Percentiles rank a stretch among this genome's conserved stretches.
phyloP scores from a whole-genome alignment of 2,329 filamentous ascomycete genomes.

The Paecilomyces niveus region DNA sequence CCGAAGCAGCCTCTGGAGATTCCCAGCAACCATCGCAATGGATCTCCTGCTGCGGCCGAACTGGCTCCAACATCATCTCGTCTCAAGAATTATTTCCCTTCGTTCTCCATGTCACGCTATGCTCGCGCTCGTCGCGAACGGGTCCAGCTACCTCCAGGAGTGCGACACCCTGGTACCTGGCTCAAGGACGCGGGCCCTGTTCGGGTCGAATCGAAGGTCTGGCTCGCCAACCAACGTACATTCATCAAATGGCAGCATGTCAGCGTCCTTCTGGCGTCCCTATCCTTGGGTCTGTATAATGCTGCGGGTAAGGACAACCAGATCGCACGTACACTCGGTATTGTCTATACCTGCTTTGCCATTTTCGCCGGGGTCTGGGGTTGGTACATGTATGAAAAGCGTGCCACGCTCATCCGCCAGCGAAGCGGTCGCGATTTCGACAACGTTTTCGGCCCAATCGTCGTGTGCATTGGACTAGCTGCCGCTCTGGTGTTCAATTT shows the following conservation, averaged over 20 bases:
- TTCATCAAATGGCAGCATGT: constrained; percentile 99
- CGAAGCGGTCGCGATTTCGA: constrained; percentile 91
- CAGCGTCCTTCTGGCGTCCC: constrained; percentile 72
- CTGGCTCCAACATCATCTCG: neutral
- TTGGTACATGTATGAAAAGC: constrained; percentile 69
- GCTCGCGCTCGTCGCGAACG: constrained; percentile 48
- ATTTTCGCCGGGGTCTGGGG: constrained; percentile 83
- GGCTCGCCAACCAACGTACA: constrained; percentile 96
- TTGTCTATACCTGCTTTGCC: constrained; percentile 75
- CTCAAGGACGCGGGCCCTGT: constrained; percentile 92
- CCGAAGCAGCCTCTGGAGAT: neutral
- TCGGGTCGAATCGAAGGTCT: constrained; percentile 94
- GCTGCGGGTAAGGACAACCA: constrained; percentile 68
- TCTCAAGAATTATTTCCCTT: constrained; percentile 56
- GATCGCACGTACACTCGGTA: constrained; percentile 71
- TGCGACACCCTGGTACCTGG: constrained; percentile 77
- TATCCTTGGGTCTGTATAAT: constrained; percentile 82
- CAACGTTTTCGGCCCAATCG: constrained; percentile 73
- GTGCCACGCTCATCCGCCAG: constrained; percentile 71
- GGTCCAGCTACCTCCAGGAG: constrained; percentile 68
- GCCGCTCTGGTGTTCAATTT: constrained; percentile 80
- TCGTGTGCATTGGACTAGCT: constrained; percentile 73
- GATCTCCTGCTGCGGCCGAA: constrained; percentile 3
- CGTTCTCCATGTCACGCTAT: constrained; percentile 75
- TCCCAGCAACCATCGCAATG: neutral